Evolutionary conservation across 2,329 filamentous ascomycete species (phyloP), one percentile per base, ranked within the genome.

Genomic region (Penicillium sp.): DNA sequence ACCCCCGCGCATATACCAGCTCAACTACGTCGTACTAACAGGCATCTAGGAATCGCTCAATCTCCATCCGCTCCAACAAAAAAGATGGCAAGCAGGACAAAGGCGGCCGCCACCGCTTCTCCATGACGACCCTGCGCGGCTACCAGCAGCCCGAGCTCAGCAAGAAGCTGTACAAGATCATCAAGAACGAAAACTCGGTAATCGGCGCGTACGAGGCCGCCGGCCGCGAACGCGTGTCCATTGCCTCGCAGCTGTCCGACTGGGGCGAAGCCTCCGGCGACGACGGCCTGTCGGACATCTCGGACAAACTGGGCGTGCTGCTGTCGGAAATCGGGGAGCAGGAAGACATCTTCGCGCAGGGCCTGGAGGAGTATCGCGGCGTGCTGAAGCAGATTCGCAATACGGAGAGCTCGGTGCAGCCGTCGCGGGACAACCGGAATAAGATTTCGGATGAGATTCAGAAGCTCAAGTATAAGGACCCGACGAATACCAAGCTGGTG

Each of bases 201-300:
- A 91, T 97, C 66, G 81, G 83, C 50, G 88, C 90, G 49, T 88
- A 97, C 76, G 91, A 96, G 77, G 78, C 84, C 6, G 94, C 93
- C 6, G 90, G 87, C 49, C 88, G 88, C 59, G 93, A 97, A 78
- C 89, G 91, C 57, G 77, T 90, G 59, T 84, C 85, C 50, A 91
- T 97, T 67, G 94, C 92, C 16, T 85, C 86, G 11, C 93, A 97
- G 77, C 84, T 99, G 46, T 96, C 91, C 7, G 92, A 97, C 64
- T 99, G 94, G 94, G 94, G 94, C 57, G 92, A 97, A 76, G 84
- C 89, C 59, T 97, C 92, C 1, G 83, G 85, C 53, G 94, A 99
- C 68, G 91, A 96, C 60, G 85, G 86, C 52, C 81, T 97, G 66
- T 91, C 85, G 52, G 94, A 97, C 70, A 83, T 99, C 64, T 91